Percentiles rank a stretch among this genome's conserved stretches.
These are phyloP conservation scores for Ammopiptanthus mongolicus DNA, from an alignment of 306 rosid species.

Conservation along the genomic window DNA sequence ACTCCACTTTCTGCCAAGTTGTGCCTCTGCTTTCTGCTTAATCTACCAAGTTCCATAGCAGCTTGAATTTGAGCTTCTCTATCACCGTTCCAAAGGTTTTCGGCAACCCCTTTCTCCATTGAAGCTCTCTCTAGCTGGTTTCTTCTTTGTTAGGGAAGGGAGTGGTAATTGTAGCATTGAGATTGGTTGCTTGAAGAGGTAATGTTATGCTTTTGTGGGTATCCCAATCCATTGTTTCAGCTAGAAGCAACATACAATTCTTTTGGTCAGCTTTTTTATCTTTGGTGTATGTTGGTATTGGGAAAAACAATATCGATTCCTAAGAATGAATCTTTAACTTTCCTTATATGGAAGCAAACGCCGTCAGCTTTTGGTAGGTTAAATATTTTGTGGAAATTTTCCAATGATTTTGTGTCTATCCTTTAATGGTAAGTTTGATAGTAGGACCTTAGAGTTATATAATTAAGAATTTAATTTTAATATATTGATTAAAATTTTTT, in stretches of 20 bases:
- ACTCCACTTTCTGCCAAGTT: constrained; percentile 55
- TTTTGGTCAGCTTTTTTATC: constrained; percentile 42
- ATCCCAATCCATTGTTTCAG: constrained; percentile 80
- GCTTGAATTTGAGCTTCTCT: constrained; percentile 50
- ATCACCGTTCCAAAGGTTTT: constrained; percentile 50
- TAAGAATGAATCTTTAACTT: constrained; percentile 51
- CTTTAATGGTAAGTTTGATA: constrained; percentile 2
- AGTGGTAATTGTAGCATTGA: constrained; percentile 34
- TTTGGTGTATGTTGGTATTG: constrained; percentile 25
- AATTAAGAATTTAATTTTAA: too few species aligned
- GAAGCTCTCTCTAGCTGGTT: constrained; percentile 15
- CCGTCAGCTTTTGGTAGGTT: constrained; percentile 29
- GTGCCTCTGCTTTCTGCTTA: constrained; percentile 51
- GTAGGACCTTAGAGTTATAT: background rate
- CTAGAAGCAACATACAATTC: constrained; percentile 68
- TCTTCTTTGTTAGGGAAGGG: constrained; percentile 20
- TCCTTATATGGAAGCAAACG: constrained; percentile 67
- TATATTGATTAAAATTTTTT: too few species aligned
- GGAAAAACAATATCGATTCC: constrained; percentile 36
- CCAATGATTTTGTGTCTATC: constrained; percentile 13
- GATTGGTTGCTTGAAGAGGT: constrained; percentile 70
- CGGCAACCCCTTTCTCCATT: constrained; percentile 56
- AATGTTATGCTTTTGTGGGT: constrained; percentile 49
- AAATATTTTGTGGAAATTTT: constrained; percentile 17
- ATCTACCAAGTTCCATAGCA: constrained; percentile 47